phyloP scores from a whole-genome alignment of 1,284 basidiomycete genomes.

The Irpex rosettiformis region DNA sequence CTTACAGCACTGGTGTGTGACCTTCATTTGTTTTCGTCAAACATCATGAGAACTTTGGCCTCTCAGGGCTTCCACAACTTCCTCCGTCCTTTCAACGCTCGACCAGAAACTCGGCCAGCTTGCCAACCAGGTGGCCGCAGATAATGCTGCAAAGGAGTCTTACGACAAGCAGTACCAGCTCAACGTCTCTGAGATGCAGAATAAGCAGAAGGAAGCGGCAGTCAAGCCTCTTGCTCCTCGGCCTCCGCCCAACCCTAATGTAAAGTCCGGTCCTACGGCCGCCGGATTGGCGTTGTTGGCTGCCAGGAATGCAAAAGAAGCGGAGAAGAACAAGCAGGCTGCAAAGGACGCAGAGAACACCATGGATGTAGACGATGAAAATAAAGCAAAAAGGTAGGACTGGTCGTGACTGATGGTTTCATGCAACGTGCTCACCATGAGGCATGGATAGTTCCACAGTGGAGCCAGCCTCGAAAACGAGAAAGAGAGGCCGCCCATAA shows the following conservation, averaged over 20 bases:
- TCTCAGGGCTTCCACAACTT: constrained; percentile 70
- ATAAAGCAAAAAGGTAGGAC: constrained; percentile 53
- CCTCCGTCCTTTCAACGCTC: constrained; percentile 52
- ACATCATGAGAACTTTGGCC: neutral
- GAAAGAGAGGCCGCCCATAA: neutral
- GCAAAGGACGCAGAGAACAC: constrained; percentile 48
- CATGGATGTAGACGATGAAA: constrained; percentile 38
- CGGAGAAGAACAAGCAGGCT: constrained; percentile 30
- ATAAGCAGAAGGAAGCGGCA: constrained; percentile 42
- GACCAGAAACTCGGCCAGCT: constrained; percentile 52
- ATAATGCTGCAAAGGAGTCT: constrained; percentile 32
- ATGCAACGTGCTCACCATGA: neutral
- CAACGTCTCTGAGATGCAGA: constrained; percentile 50
- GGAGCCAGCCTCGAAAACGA: neutral
- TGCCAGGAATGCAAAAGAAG: constrained; percentile 24
- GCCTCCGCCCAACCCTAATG: constrained; percentile 7
- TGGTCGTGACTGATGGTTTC: neutral
- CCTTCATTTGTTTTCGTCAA: neutral
- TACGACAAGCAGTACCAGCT: constrained; percentile 47
- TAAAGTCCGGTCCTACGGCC: constrained; percentile 22
- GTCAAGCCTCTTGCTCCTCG: constrained; percentile 19
- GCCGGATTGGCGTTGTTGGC: constrained; percentile 22
- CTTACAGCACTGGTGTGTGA: constrained; percentile 68
- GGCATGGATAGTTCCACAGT: neutral
- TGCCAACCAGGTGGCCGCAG: constrained; percentile 33